Evolutionary conservation across 768 basidiomycete species (phyloP).

Genomic region (Collybia mongolica): DNA sequence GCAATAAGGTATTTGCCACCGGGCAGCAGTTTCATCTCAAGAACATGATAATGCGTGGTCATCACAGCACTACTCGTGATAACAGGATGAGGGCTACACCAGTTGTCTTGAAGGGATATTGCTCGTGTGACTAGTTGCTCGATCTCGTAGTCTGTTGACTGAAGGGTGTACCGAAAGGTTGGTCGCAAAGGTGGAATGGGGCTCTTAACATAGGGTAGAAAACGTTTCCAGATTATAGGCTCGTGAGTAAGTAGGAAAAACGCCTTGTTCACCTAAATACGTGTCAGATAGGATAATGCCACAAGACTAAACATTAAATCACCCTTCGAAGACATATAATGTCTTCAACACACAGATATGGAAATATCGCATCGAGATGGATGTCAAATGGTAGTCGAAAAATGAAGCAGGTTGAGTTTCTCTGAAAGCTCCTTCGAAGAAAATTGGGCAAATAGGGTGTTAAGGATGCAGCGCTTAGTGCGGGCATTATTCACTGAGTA

Average conservation of each 20-base stretch:
- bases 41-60: slow-evolving; percentile 34
- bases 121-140: slow-evolving; percentile 64
- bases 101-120: slow-evolving; percentile 59
- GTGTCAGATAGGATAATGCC: not conserved
- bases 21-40: slow-evolving; percentile 57
- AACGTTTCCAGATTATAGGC: slow-evolving; percentile 67
- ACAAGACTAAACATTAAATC: slow-evolving; percentile 5
- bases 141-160: slow-evolving; percentile 38
- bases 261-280: slow-evolving; percentile 50
- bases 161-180: slow-evolving; percentile 42
- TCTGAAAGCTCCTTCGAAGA: slow-evolving; percentile 16
- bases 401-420: slow-evolving; percentile 19
- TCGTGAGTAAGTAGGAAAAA: slow-evolving; percentile 67
- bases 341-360: slow-evolving; percentile 43
- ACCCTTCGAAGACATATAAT: slow-evolving; percentile 46
- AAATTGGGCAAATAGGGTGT: slow-evolving; percentile 19
- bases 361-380: slow-evolving; percentile 41
- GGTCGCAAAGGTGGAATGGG: slow-evolving; percentile 63
- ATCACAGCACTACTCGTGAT: slow-evolving; percentile 25
- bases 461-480: not conserved
- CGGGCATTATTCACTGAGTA: slow-evolving; percentile 2
- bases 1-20: slow-evolving; percentile 70
- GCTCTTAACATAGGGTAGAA: slow-evolving; percentile 51
- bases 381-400: slow-evolving; percentile 37
- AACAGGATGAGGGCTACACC: slow-evolving; percentile 41